phyloP scores from a whole-genome alignment of 495 filamentous ascomycete species.

The Penicillium chermesinum region DNA sequence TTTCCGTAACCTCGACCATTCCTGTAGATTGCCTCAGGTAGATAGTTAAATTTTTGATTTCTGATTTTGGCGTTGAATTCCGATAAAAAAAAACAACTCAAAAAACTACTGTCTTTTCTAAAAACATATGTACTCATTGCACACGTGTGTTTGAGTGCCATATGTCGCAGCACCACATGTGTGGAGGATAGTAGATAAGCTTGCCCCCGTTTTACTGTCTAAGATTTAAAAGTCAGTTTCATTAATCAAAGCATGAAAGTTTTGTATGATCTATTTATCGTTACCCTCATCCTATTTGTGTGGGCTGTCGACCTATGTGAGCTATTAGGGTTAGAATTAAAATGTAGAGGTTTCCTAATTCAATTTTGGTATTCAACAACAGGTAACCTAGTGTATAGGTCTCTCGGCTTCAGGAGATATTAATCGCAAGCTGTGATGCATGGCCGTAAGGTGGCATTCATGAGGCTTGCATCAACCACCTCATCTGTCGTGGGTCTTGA shows the following conservation, averaged over 20 bases:
- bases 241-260: neutral
- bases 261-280: neutral
- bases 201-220: neutral
- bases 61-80: neutral
- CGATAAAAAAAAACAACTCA: neutral
- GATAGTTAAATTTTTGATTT: neutral
- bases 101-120: neutral
- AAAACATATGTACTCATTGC: neutral
- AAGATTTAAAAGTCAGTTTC: neutral
- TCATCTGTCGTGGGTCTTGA: neutral
- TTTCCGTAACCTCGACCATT: neutral
- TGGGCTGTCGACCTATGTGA: neutral
- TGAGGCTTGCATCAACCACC: neutral
- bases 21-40: neutral
- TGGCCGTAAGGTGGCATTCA: neutral
- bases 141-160: neutral
- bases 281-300: neutral
- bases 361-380: neutral
- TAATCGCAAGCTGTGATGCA: neutral
- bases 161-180: neutral
- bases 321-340: neutral
- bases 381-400: neutral
- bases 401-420: neutral
- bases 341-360: neutral
- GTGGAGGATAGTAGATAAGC: neutral